Evolutionary conservation across 2,329 filamentous ascomycete species (phyloP).

Genomic region (Pleurostoma richardsiae): DNA sequence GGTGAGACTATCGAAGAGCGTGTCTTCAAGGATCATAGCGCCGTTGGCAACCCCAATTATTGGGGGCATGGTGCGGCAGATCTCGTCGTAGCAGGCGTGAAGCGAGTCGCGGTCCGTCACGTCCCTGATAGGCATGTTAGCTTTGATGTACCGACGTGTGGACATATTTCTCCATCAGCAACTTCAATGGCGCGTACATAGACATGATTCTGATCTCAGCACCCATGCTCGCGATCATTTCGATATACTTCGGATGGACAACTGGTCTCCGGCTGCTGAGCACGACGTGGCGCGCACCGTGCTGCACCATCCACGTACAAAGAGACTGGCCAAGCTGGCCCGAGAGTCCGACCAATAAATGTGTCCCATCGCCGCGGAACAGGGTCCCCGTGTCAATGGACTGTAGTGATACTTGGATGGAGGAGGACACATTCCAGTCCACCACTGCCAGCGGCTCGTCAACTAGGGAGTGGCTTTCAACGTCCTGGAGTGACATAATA

Average conservation of each 20-base stretch:
- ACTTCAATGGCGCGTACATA: constrained; percentile 12
- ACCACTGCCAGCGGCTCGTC: not conserved
- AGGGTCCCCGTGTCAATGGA: not conserved
- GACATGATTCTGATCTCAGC: not conserved
- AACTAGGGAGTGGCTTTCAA: not conserved
- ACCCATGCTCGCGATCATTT: not conserved
- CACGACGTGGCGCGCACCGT: constrained; percentile 29
- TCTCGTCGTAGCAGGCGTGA: not conserved
- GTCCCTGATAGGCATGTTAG: constrained; percentile 6
- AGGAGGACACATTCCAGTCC: not conserved
- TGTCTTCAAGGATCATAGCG: constrained; percentile 9
- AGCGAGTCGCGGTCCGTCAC: not conserved
- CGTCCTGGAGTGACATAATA: not conserved
- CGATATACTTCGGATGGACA: too few species aligned
- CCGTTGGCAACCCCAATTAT: constrained; percentile 8
- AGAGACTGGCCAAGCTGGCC: constrained; percentile 29
- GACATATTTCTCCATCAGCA: constrained; percentile 10
- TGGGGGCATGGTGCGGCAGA: constrained; percentile 1
- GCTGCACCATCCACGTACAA: constrained; percentile 30
- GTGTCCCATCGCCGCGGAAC: constrained; percentile 17
- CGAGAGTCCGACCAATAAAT: constrained; percentile 25
- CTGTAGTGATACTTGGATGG: not conserved
- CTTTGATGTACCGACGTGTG: constrained; percentile 1
- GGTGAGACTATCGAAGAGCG: constrained; percentile 4
- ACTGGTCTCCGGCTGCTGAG: constrained; percentile 30